Base-by-base conservation (phyloP, 2,329 filamentous ascomycete species). In the Lachnellula willkommii region DNA sequence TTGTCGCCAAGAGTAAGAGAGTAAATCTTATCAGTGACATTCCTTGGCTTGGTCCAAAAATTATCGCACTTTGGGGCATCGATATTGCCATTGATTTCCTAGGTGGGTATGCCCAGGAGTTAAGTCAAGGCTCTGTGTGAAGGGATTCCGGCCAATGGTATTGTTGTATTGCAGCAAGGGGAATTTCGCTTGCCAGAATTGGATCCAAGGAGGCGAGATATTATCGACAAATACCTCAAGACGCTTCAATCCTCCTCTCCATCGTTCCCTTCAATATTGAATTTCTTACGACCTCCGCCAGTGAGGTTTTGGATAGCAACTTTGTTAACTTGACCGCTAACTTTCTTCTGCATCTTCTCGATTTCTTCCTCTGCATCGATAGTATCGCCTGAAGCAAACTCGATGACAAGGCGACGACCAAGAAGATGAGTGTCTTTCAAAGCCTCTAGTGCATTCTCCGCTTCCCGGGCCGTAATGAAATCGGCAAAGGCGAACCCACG, bases 401-500 rank as follows among this genome's bases (percentile, higher is more conserved):
- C 90, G 59, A 99, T 79, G 54, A 97, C 90, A 66, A 99, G 79
- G 68, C 88, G 86, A 58, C 94, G 85, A 55, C 94, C 94, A 55
- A 97, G 80, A 68, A 99, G 78, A 81, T 99, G 94, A 46, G 94
- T 97, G 72, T 95, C 90, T 70, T 86, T 87, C 64, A 99, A 79
- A 53, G 94, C 89, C 66, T 91, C 89, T 79, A 97, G 87, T 51
- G 94, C 94, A 73, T 91, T 95, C 70, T 82, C 78, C 52, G 94
- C 94, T 77, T 99, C 94, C 63, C 89, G 87, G 61, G 90, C 82
- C 61, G 90, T 96, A 61, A 91, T 85, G 73, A 97, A 99, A 70
- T 97, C 92, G 47, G 91, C 93, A 78, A 99, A 99, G 53, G 91
- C 94, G 74, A 96, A 99, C 56, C 94, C 94, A 73, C 93, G 88